phyloP scores from a whole-genome alignment of 1,284 basidiomycete species.

The Fomitopsis betulina region DNA sequence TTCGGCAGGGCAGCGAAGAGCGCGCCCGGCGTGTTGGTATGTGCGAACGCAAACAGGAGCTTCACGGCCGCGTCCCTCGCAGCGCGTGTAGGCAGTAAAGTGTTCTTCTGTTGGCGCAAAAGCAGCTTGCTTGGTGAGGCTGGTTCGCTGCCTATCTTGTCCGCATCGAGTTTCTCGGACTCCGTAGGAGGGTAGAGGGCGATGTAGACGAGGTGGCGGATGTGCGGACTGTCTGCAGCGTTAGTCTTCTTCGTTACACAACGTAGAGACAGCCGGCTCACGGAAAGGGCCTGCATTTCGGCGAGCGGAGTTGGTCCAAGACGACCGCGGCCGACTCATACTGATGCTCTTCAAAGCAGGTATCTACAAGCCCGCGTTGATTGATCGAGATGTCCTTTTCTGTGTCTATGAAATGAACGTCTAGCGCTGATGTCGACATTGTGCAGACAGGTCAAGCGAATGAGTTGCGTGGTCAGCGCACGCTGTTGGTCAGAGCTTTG shows the following conservation, averaged over 20 bases:
- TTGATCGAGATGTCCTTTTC: constrained; percentile 51
- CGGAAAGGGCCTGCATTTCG: constrained; percentile 49
- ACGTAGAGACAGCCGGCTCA: constrained; percentile 26
- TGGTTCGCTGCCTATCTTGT: constrained; percentile 21
- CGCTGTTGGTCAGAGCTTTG: too few relatives aligned
- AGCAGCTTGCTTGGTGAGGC: constrained; percentile 41
- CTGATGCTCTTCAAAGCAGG: constrained; percentile 68
- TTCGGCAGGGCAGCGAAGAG: constrained; percentile 53
- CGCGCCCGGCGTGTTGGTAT: constrained; percentile 50
- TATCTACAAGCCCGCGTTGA: constrained; percentile 59
- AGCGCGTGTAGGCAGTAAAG: constrained; percentile 37
- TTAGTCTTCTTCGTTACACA: too few relatives aligned
- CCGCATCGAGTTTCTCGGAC: constrained; percentile 27
- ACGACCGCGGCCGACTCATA: constrained; percentile 58
- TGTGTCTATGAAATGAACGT: background rate
- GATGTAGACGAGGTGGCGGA: constrained; percentile 66
- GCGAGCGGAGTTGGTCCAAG: constrained; percentile 54
- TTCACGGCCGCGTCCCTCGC: constrained; percentile 48
- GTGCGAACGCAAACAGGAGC: constrained; percentile 50
- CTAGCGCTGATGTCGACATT: background rate
- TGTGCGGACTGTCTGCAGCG: constrained; percentile 40
- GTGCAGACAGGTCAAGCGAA: background rate
- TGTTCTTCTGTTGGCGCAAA: constrained; percentile 35
- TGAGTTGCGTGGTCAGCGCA: too few relatives aligned
- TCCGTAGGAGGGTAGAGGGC: constrained; percentile 50